A percentile compares a stretch with the other conserved stretches of the same genome.
Conservation (phyloP, 441 rosid species). For the Euphorbia celastroides region DNA sequence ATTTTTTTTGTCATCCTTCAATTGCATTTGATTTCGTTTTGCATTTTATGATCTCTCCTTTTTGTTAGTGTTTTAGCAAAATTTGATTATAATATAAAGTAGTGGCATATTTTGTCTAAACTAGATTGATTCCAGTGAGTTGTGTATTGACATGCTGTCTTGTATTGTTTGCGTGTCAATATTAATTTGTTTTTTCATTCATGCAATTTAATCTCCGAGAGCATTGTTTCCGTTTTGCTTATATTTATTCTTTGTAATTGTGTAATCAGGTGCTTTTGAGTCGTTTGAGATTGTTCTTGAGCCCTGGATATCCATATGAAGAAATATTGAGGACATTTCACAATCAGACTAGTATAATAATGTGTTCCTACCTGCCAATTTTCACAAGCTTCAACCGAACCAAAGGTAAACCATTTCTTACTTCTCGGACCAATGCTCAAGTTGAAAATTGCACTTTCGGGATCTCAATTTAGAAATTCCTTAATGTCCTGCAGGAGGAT, state of each 20-base stretch:
- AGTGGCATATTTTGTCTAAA: background rate
- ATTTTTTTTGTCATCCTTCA: background rate
- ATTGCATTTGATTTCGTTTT: background rate
- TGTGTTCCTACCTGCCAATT: constrained; percentile 77
- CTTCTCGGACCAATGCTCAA: constrained; percentile 8
- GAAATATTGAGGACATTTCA: constrained; percentile 78
- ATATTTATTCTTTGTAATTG: constrained; percentile 4
- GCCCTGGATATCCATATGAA: constrained; percentile 90
- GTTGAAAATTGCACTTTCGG: background rate
- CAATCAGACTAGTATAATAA: constrained; percentile 66
- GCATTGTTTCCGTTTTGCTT: background rate
- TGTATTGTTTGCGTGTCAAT: background rate
- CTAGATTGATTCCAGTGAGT: too few relatives aligned
- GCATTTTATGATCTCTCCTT: too few relatives aligned
- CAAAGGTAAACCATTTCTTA: constrained; percentile 39
- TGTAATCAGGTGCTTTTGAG: constrained; percentile 51
- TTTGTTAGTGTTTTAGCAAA: background rate
- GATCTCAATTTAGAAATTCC: constrained; percentile 17
- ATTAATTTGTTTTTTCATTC: background rate
- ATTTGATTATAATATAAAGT: background rate
- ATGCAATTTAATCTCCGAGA: background rate
- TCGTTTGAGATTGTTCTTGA: constrained; percentile 75
- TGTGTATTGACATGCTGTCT: too few relatives aligned
- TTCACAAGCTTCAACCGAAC: constrained; percentile 74
- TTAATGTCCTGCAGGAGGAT: constrained; percentile 44